These are phyloP conservation scores for Rutstroemia sp. DNA, from an alignment of 2,329 filamentous ascomycete species.

Conservation along the genomic window DNA sequence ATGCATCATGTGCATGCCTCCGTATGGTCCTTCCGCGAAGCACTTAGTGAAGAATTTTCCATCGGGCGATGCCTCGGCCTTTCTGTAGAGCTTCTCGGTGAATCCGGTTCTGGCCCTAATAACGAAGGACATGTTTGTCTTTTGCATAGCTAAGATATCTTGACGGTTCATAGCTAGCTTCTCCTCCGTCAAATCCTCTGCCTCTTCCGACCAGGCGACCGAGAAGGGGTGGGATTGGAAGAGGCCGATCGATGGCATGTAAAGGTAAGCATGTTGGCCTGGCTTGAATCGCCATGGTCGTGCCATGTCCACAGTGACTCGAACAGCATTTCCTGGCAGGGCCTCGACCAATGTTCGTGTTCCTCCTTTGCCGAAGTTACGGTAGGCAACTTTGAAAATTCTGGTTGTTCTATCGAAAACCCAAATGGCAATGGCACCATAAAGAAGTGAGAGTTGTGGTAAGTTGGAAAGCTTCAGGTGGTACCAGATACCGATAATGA, in stretches of 20 bases:
- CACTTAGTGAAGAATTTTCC: slow-evolving; percentile 57
- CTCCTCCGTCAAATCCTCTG: slow-evolving; percentile 41
- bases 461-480: slow-evolving; percentile 51
- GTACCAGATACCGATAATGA: slow-evolving; percentile 59
- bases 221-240: slow-evolving; percentile 77
- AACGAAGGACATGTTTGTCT: slow-evolving; percentile 62
- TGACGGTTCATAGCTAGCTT: slow-evolving; percentile 53
- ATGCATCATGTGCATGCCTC: slow-evolving; percentile 60
- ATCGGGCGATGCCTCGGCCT: slow-evolving; percentile 52
- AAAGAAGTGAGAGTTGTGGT: slow-evolving; percentile 50
- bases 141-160: slow-evolving; percentile 52
- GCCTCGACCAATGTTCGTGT: slow-evolving; percentile 66
- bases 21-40: slow-evolving; percentile 71
- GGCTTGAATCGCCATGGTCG: slow-evolving; percentile 70
- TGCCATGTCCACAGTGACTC: slow-evolving; percentile 66
- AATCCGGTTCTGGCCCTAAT: slow-evolving; percentile 68
- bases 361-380: slow-evolving; percentile 60
- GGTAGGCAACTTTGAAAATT: slow-evolving; percentile 51
- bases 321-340: slow-evolving; percentile 66
- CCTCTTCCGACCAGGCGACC: slow-evolving; percentile 68
- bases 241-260: slow-evolving; percentile 64
- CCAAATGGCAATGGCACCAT: slow-evolving; percentile 61
- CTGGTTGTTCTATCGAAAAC: slow-evolving; percentile 53
- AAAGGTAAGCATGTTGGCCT: slow-evolving; percentile 73
- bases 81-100: slow-evolving; percentile 62